Evolutionary conservation across 768 basidiomycete genomes (phyloP).

Genomic region (Kwoniella sp.): DNA sequence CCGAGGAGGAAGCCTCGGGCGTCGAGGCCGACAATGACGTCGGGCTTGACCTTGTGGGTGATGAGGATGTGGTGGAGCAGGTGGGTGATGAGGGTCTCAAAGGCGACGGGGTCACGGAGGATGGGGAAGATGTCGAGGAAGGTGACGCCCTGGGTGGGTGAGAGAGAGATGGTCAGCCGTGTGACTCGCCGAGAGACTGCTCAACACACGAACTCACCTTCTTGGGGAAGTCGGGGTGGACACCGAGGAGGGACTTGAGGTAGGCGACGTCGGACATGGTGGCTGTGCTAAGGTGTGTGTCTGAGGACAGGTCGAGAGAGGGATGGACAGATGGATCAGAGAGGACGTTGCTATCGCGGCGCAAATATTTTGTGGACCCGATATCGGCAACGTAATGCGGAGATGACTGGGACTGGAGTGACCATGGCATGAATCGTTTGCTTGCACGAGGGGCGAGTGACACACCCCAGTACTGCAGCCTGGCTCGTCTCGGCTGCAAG

Average conservation of each 20-base stretch:
- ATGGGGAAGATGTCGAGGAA: slow-evolving; percentile 96
- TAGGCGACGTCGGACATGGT: slow-evolving; percentile 19
- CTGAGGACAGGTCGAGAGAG: no score
- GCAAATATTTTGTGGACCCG: no score
- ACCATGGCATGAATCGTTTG: no score
- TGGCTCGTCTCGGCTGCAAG: no score
- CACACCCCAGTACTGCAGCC: no score
- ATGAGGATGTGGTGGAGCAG: slow-evolving; percentile 79
- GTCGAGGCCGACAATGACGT: slow-evolving; percentile 90
- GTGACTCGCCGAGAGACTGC: background rate
- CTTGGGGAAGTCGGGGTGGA: slow-evolving; percentile 70
- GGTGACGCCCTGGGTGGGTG: slow-evolving; percentile 64
- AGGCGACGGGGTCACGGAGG: slow-evolving; percentile 74
- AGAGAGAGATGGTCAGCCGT: background rate
- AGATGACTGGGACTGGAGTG: no score
- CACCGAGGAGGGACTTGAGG: slow-evolving; percentile 21
- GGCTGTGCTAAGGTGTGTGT: no score
- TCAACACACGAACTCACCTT: slow-evolving; percentile 58
- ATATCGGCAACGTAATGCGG: no score
- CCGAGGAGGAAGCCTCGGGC: slow-evolving; percentile 94
- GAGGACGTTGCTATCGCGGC: no score
- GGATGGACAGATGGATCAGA: no score
- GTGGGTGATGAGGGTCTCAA: slow-evolving; percentile 87
- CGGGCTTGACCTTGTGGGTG: slow-evolving; percentile 52
- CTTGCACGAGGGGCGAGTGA: no score